Evolutionary conservation across 208 protist genomes (phyloP).

Genomic region (Trypanosoma melophagium): DNA sequence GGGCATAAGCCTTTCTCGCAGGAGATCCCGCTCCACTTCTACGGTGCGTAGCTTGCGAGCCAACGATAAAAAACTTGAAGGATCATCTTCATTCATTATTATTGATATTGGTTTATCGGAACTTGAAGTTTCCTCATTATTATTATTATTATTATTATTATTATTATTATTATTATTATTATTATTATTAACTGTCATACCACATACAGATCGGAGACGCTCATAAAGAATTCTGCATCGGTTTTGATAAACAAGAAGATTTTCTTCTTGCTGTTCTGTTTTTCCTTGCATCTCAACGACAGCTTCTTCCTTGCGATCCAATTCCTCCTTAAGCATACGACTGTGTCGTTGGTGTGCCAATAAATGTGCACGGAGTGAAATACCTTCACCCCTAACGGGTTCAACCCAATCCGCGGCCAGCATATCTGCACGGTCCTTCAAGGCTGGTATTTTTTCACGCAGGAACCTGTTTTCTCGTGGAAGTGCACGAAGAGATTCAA

Average conservation of each 20-base stretch:
- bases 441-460: conserved; percentile 11
- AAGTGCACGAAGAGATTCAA: conserved; percentile 19
- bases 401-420: conserved; percentile 16
- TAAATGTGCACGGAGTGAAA: conserved; percentile 16
- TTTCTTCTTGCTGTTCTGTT: conserved; percentile 10
- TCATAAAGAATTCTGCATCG: conserved; percentile 22
- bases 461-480: conserved; percentile 23
- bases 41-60: not conserved
- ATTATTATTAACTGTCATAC: not conserved
- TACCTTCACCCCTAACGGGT: conserved; percentile 9
- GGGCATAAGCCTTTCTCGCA: conserved; percentile 2
- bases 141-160: not conserved
- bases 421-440: conserved; percentile 18
- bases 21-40: conserved; percentile 3
- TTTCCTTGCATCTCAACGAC: conserved; percentile 7
- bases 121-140: not conserved
- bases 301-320: conserved; percentile 11
- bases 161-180: conserved; percentile 1
- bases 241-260: conserved; percentile 3
- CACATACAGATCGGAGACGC: conserved; percentile 11
- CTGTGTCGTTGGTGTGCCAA: conserved; percentile 18
- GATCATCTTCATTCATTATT: conserved; percentile 18
- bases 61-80: conserved; percentile 16
- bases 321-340: conserved; percentile 18
- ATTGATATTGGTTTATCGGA: not conserved